Evolutionary conservation across 306 rosid genomes (phyloP).

Genomic region (barrel medic (Medicago truncatula)): MtrunA17r5.0-ANR NC_053046.1:39767501-39768000

Average conservation of each 20-base stretch:
- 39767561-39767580: neutral
- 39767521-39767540: slow-evolving; percentile 32
- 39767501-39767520: slow-evolving; percentile 1
- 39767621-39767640: neutral
- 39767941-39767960: slow-evolving; percentile 12
- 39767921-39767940: slow-evolving; percentile 23
- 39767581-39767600: neutral
- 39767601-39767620: neutral
- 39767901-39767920: neutral
- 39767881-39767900: neutral
- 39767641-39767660: neutral
- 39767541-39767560: neutral
- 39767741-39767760: neutral
- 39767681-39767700: neutral
- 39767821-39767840: too few relatives aligned
- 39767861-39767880: neutral
- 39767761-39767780: neutral
- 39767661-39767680: neutral
- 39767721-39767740: neutral
- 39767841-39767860: too few relatives aligned
- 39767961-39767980: slow-evolving; percentile 32
- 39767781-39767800: neutral
- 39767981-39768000: slow-evolving; percentile 24
- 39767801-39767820: neutral
- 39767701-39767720: neutral